Conservation (phyloP, 1,284 basidiomycete genomes). For the Schizophyllum commune region DNA sequence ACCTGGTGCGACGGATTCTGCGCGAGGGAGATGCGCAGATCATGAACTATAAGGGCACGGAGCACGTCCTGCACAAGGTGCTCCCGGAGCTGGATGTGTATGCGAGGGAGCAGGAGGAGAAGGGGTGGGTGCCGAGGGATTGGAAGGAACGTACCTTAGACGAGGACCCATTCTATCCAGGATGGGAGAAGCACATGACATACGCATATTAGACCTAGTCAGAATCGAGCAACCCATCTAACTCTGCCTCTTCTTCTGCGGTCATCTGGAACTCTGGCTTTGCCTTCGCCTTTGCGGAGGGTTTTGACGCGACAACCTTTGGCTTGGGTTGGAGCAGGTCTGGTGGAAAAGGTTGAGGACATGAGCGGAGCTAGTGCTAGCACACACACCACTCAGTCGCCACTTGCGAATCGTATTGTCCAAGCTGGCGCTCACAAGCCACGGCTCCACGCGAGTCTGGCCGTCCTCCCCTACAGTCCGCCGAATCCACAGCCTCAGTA, state of each 20-base stretch:
- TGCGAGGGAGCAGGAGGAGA: slow-evolving; percentile 38
- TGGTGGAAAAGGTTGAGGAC: slow-evolving; percentile 19
- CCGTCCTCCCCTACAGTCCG: slow-evolving; percentile 35
- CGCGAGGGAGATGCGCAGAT: slow-evolving; percentile 29
- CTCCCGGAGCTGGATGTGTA: slow-evolving; percentile 37
- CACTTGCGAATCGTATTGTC: slow-evolving; percentile 84
- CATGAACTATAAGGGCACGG: slow-evolving; percentile 35
- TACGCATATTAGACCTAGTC: slow-evolving; percentile 20
- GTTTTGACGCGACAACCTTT: slow-evolving; percentile 16
- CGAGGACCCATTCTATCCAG: slow-evolving; percentile 42
- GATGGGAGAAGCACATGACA: slow-evolving; percentile 23
- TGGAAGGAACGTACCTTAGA: slow-evolving; percentile 41
- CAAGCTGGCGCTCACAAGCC: slow-evolving; percentile 76
- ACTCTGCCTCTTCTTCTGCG: slow-evolving; percentile 73
- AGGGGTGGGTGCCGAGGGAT: slow-evolving; percentile 33
- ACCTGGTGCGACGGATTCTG: slow-evolving; percentile 32
- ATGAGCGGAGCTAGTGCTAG: slow-evolving; percentile 1
- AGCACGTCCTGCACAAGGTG: slow-evolving; percentile 32
- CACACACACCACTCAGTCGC: slow-evolving; percentile 58
- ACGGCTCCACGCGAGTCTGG: slow-evolving; percentile 49
- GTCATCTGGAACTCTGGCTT: slow-evolving; percentile 34
- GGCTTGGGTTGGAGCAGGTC: slow-evolving; percentile 42
- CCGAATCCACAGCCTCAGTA: slow-evolving; percentile 64
- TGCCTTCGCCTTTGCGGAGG: slow-evolving; percentile 13
- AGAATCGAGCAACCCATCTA: slow-evolving; percentile 70